Conservation (phyloP, 805 yeast genomes). For the Maudiozyma serrabonitensis region DNA sequence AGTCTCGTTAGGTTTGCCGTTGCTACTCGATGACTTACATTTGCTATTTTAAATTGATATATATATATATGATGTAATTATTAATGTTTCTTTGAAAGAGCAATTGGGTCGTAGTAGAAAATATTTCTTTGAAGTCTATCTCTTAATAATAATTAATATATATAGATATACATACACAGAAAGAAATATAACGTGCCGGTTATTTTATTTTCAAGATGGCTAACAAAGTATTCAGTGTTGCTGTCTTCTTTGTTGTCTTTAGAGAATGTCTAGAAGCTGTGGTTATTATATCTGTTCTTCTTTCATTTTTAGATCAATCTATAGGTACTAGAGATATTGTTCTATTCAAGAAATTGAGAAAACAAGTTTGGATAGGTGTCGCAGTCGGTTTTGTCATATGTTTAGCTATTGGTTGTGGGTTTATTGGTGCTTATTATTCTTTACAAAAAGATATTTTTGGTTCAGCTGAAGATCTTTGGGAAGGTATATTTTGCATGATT, state of each 20-base stretch:
- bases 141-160: too few relatives aligned
- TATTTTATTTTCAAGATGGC: slow-evolving; percentile 1
- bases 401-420: slow-evolving; percentile 80
- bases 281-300: slow-evolving; percentile 78
- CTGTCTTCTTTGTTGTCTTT: slow-evolving; percentile 79
- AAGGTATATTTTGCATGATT: slow-evolving; percentile 85
- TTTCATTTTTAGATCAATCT: slow-evolving; percentile 87
- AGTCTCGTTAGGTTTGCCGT: too few relatives aligned
- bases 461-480: slow-evolving; percentile 88
- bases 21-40: too few relatives aligned
- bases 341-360: slow-evolving; percentile 51
- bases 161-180: too few relatives aligned
- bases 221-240: slow-evolving; percentile 36
- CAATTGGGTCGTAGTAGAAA: too few relatives aligned
- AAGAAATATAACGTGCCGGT: too few relatives aligned
- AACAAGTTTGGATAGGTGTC: slow-evolving; percentile 86
- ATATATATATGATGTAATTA: too few relatives aligned
- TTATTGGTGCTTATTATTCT: slow-evolving; percentile 86
- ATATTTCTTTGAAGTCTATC: too few relatives aligned
- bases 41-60: too few relatives aligned
- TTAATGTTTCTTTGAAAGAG: too few relatives aligned
- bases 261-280: slow-evolving; percentile 94
- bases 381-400: slow-evolving; percentile 65
- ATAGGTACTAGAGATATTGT: slow-evolving; percentile 45
- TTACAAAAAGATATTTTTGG: slow-evolving; percentile 79